Evolutionary conservation across 306 rosid species (phyloP).

Genomic region (Ziziphus jujuba): DNA sequence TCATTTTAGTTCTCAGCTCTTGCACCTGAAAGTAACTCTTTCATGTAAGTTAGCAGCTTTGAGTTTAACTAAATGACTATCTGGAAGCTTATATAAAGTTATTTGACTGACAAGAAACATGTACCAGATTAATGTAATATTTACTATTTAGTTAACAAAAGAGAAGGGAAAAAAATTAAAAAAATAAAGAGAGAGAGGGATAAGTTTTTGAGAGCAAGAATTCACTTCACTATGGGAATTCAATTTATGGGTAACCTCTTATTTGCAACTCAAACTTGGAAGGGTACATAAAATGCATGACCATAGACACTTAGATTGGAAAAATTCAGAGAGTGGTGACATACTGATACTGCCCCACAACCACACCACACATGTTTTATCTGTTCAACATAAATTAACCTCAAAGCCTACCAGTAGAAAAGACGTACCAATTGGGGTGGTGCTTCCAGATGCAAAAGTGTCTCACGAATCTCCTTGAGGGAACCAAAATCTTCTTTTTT

Average conservation of each 20-base stretch:
- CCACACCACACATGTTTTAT: neutral
- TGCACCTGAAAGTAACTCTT: slow-evolving; percentile 57
- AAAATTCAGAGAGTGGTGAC: slow-evolving; percentile 8
- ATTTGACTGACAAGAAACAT: neutral
- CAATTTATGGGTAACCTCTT: slow-evolving; percentile 5
- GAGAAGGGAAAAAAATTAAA: neutral
- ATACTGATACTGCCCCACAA: neutral
- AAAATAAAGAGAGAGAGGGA: neutral
- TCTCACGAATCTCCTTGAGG: slow-evolving; percentile 77
- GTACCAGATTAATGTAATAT: neutral
- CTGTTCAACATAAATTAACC: slow-evolving; percentile 2
- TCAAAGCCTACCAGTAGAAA: slow-evolving; percentile 19
- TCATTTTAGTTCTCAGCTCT: slow-evolving; percentile 79
- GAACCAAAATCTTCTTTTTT: slow-evolving; percentile 58
- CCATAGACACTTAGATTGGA: slow-evolving; percentile 7
- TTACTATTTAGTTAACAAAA: slow-evolving; percentile 2
- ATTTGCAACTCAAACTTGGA: neutral
- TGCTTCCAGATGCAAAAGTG: slow-evolving; percentile 76
- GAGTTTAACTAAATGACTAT: slow-evolving; percentile 22
- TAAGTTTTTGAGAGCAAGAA: too few relatives aligned
- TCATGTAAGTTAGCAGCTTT: slow-evolving; percentile 24
- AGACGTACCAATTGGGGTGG: slow-evolving; percentile 68
- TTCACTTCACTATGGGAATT: neutral
- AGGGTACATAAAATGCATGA: neutral
- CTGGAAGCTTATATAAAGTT: slow-evolving; percentile 6